Conservation (phyloP, 2,329 filamentous ascomycete species). For the Epicoccum nigrum region DNA sequence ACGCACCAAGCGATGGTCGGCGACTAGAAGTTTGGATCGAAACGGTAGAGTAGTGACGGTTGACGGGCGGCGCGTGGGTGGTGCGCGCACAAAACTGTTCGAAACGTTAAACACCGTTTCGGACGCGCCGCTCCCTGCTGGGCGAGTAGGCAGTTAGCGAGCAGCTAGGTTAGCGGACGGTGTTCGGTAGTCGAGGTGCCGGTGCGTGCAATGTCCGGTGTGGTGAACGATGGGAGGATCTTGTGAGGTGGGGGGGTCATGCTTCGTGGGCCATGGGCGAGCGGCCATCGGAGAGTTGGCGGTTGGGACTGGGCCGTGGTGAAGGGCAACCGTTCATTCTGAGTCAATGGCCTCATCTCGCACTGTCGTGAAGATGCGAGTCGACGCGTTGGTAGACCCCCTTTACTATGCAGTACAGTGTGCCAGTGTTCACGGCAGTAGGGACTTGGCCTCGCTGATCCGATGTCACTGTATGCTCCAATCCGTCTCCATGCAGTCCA, state of each 20-base stretch:
- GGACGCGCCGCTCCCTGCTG: slow-evolving; percentile 16
- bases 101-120: slow-evolving; percentile 16
- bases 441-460: too few relatives aligned
- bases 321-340: too few relatives aligned
- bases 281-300: neutral
- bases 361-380: too few relatives aligned
- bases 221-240: slow-evolving; percentile 9
- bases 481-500: neutral
- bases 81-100: slow-evolving; percentile 8
- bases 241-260: neutral
- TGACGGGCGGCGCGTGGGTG: slow-evolving; percentile 5
- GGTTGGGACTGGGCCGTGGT: slow-evolving; percentile 2
- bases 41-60: slow-evolving; percentile 18
- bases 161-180: slow-evolving; percentile 8
- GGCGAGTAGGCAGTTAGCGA: slow-evolving; percentile 9
- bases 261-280: neutral
- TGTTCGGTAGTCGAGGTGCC: neutral
- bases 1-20: slow-evolving; percentile 7
- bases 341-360: too few relatives aligned
- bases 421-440: neutral
- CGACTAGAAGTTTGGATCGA: slow-evolving; percentile 14
- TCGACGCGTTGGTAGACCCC: neutral
- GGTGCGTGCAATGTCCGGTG: neutral
- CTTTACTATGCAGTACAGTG: neutral
- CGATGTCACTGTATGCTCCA: slow-evolving; percentile 4